Conservation (phyloP, 208 protist genomes). For the Leishmania lainsoni region DNA sequence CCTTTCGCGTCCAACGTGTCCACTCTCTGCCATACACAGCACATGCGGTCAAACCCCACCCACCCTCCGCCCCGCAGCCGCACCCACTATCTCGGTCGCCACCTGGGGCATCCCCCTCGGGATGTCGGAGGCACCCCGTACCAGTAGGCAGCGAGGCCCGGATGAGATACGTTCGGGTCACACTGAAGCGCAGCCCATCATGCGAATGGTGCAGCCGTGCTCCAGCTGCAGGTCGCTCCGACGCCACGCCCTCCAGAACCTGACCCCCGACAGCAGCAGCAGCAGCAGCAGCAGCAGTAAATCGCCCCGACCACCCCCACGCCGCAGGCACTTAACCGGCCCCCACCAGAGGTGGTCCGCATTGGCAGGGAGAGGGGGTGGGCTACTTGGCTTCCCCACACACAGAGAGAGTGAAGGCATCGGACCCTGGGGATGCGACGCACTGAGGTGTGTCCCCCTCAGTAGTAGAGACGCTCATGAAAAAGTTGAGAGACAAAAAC, state of each 20-base stretch:
- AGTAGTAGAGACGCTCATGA: not conserved
- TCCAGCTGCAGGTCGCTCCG: not conserved
- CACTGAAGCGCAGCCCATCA: not conserved
- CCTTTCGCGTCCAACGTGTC: not conserved
- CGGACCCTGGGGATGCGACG: not conserved
- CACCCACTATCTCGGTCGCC: not conserved
- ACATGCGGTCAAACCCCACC: not conserved
- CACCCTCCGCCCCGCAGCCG: not conserved
- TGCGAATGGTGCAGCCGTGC: not conserved
- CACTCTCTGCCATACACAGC: not conserved
- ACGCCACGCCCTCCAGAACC: not conserved
- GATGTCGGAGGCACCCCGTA: not conserved
- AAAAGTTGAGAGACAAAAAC: not conserved
- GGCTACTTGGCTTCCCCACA: not conserved
- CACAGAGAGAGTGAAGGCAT: no score
- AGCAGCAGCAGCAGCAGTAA: not conserved
- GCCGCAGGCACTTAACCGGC: not conserved
- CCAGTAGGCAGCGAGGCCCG: not conserved
- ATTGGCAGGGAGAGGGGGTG: not conserved
- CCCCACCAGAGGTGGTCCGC: not conserved
- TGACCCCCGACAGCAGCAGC: no score
- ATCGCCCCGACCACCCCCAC: not conserved
- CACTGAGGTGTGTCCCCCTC: not conserved
- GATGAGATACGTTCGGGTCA: not conserved
- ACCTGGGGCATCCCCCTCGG: not conserved